Conservation (phyloP, 495 filamentous ascomycete species). For the Penicillium parvum region DNA sequence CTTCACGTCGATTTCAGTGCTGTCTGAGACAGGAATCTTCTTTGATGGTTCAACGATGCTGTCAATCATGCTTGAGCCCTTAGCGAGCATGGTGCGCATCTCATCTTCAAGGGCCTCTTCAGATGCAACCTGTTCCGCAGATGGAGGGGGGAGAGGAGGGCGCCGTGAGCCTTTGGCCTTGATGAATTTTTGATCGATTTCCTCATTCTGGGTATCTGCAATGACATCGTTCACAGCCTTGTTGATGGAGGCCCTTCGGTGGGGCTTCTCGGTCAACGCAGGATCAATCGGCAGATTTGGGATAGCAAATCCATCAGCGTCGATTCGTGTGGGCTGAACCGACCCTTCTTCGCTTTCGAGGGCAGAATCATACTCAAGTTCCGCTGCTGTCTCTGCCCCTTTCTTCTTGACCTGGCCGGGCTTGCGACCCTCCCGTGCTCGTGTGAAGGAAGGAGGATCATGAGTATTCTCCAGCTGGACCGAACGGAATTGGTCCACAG, state of each 20-base stretch:
- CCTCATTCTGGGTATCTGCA: slow-evolving; percentile 21
- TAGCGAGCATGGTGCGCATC: slow-evolving; percentile 36
- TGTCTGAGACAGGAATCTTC: slow-evolving; percentile 35
- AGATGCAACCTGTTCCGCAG: slow-evolving; percentile 37
- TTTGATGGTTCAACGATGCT: slow-evolving; percentile 13
- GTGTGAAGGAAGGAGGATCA: slow-evolving; percentile 79
- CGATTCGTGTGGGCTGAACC: slow-evolving; percentile 32
- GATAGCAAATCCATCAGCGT: slow-evolving; percentile 48
- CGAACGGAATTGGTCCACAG: slow-evolving; percentile 80
- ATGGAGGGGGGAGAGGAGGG: slow-evolving; percentile 26
- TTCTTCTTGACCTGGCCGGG: slow-evolving; percentile 33
- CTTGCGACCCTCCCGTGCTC: slow-evolving; percentile 50
- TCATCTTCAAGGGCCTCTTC: slow-evolving; percentile 44
- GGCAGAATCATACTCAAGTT: slow-evolving; percentile 36
- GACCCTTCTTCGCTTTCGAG: slow-evolving; percentile 18
- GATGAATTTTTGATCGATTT: slow-evolving; percentile 12
- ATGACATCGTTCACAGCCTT: slow-evolving; percentile 22
- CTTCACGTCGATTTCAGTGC: slow-evolving; percentile 57
- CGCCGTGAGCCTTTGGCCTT: slow-evolving; percentile 34
- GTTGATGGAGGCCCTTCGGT: slow-evolving; percentile 19
- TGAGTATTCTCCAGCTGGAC: slow-evolving; percentile 59
- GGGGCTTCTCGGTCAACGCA: slow-evolving; percentile 27
- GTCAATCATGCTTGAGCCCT: slow-evolving; percentile 38
- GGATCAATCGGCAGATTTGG: slow-evolving; percentile 45
- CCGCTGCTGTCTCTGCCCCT: slow-evolving; percentile 45